Base-by-base conservation (phyloP, 768 basidiomycete genomes). In the Podaxis sp. region DNA sequence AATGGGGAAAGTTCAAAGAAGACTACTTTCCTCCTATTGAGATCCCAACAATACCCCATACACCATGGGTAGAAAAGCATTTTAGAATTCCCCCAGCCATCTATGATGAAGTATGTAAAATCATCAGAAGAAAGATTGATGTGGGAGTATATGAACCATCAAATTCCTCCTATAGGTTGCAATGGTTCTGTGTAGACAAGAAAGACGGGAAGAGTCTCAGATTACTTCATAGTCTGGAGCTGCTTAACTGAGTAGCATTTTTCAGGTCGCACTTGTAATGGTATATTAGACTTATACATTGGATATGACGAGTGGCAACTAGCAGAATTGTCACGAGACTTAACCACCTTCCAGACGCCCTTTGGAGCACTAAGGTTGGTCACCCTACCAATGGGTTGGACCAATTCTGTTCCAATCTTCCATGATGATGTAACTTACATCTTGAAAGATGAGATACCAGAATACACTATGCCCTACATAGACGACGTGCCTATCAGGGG, bases 181-280 rank as follows among this genome's bases (percentile, higher is more conserved):
- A 70, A 13, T 78, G 75, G 77, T 81, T 80, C 57, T 77, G 74
- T 49, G 73, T 80, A 1, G 13, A 69, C 7, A 76, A 77, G 66
- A 75, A 75, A 58, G 72, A 76, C 55, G 69, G 73, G 4, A 72
- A 72, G 53, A 69, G 58, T 40, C 33, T 80, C 0, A 57, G 70
- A 1, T 36, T 76, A 1, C 76, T 79, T 0, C 76, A 78, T 54
- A 70, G 73, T 66, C 56, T 79, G 3, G 71, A 79, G 59, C 74
- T 70, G 0, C 66, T 79, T 0, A 79, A 79, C 62, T 65, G 59
- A 10, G 71, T 77, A 0, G 73, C 74, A 0, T 74, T 76, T 64
- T 55, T 40, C 57, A 46, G 58, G 58, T 0, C 3, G 57, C 3
- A 20, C 63, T 1, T 58, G 51, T 50, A 56, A 49, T 24, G 52